Conservation (phyloP, 106 monocot genomes). For the Platanthera guangdongensis region DNA sequence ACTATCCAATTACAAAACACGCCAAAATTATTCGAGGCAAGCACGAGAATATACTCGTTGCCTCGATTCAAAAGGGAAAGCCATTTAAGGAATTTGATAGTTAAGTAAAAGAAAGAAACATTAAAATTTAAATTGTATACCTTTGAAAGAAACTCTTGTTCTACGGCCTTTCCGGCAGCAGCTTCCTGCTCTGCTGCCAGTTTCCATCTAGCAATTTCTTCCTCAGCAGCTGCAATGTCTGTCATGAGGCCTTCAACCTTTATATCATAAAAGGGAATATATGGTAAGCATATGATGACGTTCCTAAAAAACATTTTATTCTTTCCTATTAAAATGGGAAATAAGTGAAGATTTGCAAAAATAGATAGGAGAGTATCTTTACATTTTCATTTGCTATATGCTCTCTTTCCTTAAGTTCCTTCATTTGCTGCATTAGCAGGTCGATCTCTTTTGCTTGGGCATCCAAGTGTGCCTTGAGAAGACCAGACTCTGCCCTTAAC, state of each 20-base stretch:
- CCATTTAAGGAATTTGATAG: background rate
- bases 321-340: constrained; percentile 2
- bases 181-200: constrained; percentile 96
- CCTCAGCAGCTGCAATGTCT: constrained; percentile 91
- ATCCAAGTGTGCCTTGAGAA: constrained; percentile 69
- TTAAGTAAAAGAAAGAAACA: background rate
- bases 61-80: background rate
- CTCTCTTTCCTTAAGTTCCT: constrained; percentile 87
- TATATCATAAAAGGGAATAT: constrained; percentile 7
- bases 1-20: background rate
- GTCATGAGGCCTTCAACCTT: constrained; percentile 99
- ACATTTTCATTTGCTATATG: constrained; percentile 86
- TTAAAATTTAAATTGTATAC: constrained; percentile 19
- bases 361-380: constrained; percentile 2
- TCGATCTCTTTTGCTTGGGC: constrained; percentile 82
- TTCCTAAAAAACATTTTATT: background rate
- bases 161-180: constrained; percentile 81
- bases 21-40: background rate
- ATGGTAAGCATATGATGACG: background rate
- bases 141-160: constrained; percentile 74
- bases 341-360: no score
- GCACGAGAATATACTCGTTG: background rate
- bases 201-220: constrained; percentile 98
- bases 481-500: constrained; percentile 94
- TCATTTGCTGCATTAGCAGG: constrained; percentile 47